Conservation (phyloP, 2,329 filamentous ascomycete species). For the Hypoxylon sp. region DNA sequence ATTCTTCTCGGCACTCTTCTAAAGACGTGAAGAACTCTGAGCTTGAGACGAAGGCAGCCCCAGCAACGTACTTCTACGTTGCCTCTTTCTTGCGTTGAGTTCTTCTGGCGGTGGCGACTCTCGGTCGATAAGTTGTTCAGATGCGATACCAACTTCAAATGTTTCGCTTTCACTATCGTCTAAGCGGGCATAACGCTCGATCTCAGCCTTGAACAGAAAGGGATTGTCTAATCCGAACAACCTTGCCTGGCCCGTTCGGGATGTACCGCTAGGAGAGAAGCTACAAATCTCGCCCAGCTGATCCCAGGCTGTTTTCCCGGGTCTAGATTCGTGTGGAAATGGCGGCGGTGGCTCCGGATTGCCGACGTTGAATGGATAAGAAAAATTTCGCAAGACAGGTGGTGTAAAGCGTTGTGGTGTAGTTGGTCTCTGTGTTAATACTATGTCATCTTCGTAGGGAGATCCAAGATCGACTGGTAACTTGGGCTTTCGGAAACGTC, state of each 20-base stretch:
- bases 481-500: constrained; percentile 51
- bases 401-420: constrained; percentile 34
- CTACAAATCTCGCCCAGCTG: constrained; percentile 52
- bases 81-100: constrained; percentile 45
- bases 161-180: constrained; percentile 33
- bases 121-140: constrained; percentile 22
- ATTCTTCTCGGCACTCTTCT: constrained; percentile 47
- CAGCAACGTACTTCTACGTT: constrained; percentile 48
- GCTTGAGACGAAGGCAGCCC: constrained; percentile 44
- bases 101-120: constrained; percentile 35
- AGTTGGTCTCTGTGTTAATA: constrained; percentile 32
- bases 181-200: constrained; percentile 42
- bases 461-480: constrained; percentile 44
- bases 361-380: constrained; percentile 51
- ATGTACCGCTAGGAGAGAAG: constrained; percentile 48
- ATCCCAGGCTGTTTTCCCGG: constrained; percentile 48
- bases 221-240: constrained; percentile 48
- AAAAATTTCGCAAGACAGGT: constrained; percentile 53
- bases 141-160: constrained; percentile 19
- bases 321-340: constrained; percentile 17
- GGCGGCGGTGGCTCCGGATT: constrained; percentile 22
- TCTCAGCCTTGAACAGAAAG: constrained; percentile 50
- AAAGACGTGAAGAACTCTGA: constrained; percentile 45
- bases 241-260: constrained; percentile 41
- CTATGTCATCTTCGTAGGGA: constrained; percentile 37